Percentiles rank a stretch among this genome's conserved stretches.
Evolutionary conservation across 495 filamentous ascomycete species (phyloP).

Genomic region (Aspergillus campestris): DNA sequence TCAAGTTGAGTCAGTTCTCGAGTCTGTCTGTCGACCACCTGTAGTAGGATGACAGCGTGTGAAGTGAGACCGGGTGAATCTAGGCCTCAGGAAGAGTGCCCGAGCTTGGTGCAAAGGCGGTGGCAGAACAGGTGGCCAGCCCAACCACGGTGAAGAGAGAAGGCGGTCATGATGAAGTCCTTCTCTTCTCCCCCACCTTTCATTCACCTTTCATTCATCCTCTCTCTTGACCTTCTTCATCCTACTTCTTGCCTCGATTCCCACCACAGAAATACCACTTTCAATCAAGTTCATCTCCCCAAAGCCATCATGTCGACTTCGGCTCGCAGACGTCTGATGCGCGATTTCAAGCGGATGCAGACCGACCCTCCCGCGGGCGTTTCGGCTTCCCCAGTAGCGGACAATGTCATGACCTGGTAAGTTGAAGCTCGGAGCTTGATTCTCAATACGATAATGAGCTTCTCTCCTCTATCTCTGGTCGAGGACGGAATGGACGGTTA

Average conservation of each 20-base stretch:
- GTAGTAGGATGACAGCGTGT: too few relatives aligned
- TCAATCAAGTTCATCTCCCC: constrained; percentile 1
- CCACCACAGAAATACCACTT: neutral
- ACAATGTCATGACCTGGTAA: constrained; percentile 99
- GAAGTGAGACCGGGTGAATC: too few relatives aligned
- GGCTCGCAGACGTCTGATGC: constrained; percentile 90
- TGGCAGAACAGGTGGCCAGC: too few relatives aligned
- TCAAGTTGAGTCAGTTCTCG: too few relatives aligned
- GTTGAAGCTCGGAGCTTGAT: constrained; percentile 3
- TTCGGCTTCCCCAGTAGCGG: constrained; percentile 90
- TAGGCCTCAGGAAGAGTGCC: too few relatives aligned
- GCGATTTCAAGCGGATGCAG: constrained; percentile 99
- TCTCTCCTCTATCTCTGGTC: too few relatives aligned
- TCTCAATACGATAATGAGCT: too few relatives aligned
- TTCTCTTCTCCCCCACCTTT: neutral
- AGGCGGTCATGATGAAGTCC: neutral
- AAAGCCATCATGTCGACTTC: constrained; percentile 71
- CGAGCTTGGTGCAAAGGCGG: too few relatives aligned
- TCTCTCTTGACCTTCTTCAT: neutral
- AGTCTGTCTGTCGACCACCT: too few relatives aligned
- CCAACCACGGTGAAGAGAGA: too few relatives aligned
- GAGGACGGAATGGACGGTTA: too few relatives aligned
- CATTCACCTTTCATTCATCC: neutral
- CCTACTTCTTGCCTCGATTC: neutral
- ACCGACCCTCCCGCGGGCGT: constrained; percentile 96